Conservation (phyloP, 305 asterid species). For the Fraxinus nigra region DNA sequence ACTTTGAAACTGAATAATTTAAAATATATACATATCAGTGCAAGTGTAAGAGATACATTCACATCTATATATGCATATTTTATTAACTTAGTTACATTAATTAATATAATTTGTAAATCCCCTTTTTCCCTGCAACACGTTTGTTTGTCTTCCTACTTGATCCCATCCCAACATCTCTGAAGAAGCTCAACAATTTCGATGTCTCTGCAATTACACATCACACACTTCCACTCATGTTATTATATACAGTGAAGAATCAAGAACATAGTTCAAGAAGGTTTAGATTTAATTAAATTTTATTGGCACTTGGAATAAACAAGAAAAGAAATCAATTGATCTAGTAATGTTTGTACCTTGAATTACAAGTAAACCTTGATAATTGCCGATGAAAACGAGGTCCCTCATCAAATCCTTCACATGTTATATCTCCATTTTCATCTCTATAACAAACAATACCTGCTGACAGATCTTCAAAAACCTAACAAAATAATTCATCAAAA, state of each 20-base stretch:
- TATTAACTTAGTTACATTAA: slow-evolving; percentile 1
- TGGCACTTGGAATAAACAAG: not conserved
- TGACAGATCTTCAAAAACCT: slow-evolving; percentile 65
- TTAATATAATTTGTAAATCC: slow-evolving; percentile 3
- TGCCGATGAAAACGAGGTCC: slow-evolving; percentile 61
- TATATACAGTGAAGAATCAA: not conserved
- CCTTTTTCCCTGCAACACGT: slow-evolving; percentile 6
- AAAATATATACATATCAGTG: not conserved
- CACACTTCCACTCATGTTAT: not conserved
- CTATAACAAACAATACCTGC: slow-evolving; percentile 63
- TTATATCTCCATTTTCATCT: slow-evolving; percentile 68
- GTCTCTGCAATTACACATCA: slow-evolving; percentile 25
- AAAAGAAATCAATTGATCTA: not conserved
- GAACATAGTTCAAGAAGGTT: not conserved
- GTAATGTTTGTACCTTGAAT: slow-evolving; percentile 41
- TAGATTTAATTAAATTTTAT: not conserved
- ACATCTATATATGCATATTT: slow-evolving; percentile 10
- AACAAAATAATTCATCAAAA: not conserved
- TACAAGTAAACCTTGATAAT: slow-evolving; percentile 29
- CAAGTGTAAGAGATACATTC: not conserved
- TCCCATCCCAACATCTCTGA: slow-evolving; percentile 44
- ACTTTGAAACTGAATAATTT: not conserved
- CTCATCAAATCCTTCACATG: slow-evolving; percentile 76
- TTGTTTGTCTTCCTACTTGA: not conserved
- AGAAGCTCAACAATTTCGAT: slow-evolving; percentile 38